These are phyloP conservation scores for Jacaranda copaia DNA, from an alignment of 257 asterid genomes.

Conservation along the genomic window DNA sequence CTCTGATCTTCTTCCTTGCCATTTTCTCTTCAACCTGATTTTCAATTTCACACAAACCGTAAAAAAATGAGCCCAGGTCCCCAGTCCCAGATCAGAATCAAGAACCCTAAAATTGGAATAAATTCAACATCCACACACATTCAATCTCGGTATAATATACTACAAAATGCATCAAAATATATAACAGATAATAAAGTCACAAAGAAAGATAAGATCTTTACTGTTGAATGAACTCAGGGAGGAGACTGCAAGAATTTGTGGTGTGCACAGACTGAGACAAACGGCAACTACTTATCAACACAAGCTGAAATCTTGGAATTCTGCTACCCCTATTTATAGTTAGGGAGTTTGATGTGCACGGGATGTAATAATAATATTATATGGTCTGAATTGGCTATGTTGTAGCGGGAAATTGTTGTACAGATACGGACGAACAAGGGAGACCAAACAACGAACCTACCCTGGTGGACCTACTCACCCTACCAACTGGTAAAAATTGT, in stretches of 20 bases:
- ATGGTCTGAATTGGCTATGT: constrained; percentile 7
- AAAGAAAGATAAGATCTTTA: constrained; percentile 48
- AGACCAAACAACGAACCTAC: constrained; percentile 31
- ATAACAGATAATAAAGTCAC: background rate
- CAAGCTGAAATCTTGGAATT: constrained; percentile 34
- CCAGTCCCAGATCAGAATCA: constrained; percentile 43
- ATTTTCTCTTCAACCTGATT: constrained; percentile 50
- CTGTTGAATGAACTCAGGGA: constrained; percentile 35
- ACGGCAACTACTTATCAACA: constrained; percentile 13
- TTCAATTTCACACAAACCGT: constrained; percentile 14
- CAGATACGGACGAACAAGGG: constrained; percentile 25
- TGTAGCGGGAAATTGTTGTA: constrained; percentile 44
- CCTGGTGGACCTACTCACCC: constrained; percentile 34
- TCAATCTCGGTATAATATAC: background rate
- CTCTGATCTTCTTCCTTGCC: constrained; percentile 99
- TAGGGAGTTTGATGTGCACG: constrained; percentile 14
- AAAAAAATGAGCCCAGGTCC: constrained; percentile 39
- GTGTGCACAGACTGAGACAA: constrained; percentile 11
- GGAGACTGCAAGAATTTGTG: constrained; percentile 34
- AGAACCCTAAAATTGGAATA: constrained; percentile 9
- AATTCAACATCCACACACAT: constrained; percentile 41
- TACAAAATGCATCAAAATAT: background rate
- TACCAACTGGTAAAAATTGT: constrained; percentile 37
- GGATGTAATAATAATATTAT: background rate
- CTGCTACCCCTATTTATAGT: constrained; percentile 52